phyloP scores from a whole-genome alignment of 2,329 filamentous ascomycete genomes.

The Clarireedia sp. region DNA sequence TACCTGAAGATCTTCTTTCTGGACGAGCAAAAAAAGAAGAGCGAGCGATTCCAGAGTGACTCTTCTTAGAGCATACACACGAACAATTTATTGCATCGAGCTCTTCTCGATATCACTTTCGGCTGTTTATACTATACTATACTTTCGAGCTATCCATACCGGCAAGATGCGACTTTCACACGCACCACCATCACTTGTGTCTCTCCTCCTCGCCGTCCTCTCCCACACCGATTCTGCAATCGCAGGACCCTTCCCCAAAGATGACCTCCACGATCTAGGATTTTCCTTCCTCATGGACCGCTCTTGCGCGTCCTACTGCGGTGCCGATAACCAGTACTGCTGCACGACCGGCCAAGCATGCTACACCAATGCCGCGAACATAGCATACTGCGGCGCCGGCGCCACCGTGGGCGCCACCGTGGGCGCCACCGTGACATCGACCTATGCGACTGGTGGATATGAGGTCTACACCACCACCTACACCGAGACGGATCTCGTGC shows the following conservation, averaged over 20 bases:
- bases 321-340: conserved; percentile 47
- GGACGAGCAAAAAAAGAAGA: not conserved
- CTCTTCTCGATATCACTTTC: not conserved
- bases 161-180: conserved; percentile 32
- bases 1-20: conserved; percentile 5
- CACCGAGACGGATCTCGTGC: conserved; percentile 45
- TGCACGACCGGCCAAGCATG: conserved; percentile 41
- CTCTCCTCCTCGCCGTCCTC: conserved; percentile 34
- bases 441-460: conserved; percentile 23
- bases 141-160: not conserved
- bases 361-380: conserved; percentile 39
- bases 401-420: too few relatives aligned
- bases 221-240: conserved; percentile 29
- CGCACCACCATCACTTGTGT: conserved; percentile 25
- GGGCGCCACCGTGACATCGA: conserved; percentile 16
- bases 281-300: conserved; percentile 44
- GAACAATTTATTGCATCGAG: not conserved
- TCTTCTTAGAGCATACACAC: not conserved
- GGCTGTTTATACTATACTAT: not conserved
- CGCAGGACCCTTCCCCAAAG: conserved; percentile 44
- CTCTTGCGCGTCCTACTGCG: conserved; percentile 45
- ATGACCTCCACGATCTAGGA: conserved; percentile 39
- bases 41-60: not conserved
- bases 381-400: conserved; percentile 41
- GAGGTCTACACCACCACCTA: conserved; percentile 39